Base-by-base conservation (phyloP, 116 monocot genomes). In the Dioscorea cayenensis region DNA sequence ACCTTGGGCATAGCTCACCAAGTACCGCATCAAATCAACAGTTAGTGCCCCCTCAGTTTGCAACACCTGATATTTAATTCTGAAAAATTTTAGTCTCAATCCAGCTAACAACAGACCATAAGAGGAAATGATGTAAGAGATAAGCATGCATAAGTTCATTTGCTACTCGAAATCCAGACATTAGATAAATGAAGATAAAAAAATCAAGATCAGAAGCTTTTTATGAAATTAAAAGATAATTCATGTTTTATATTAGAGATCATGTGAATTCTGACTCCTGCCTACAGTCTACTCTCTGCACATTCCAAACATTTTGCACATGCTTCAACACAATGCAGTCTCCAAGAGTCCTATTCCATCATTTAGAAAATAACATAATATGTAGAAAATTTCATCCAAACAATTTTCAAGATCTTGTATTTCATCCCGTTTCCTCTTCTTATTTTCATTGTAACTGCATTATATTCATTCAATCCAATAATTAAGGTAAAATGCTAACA, bases 11-110 rank as follows among this genome's bases (percentile, higher is more conserved):
- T 93, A 84, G 67, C 93, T 87, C 72, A 92, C 68, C 79, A 97
- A 77, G 70, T 90, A 97, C 29, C 80, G 81, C 78, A 97, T 82
- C 11, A 97, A 8, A 77, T 93, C 97, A 75, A 86, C 71, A 52
- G 93, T 97, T 72, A 85, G 79, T 38, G 88, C 89, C 58, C 32
- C 77, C 66, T 84, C 96, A 59, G 70, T 71, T 63, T 71, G 75
- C 22, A 71, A n/a, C 18, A 71, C 82, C 96, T 96, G 79, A 62
- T 21, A 71, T 59, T 43, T 19, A 28, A 49, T 16, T 51, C 25
- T 23, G n/a, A 62, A 5, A 32, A 62, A 27, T 7, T 11, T 62
- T 23, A 62, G 62, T 2, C 5, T 27, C 20, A 62, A 11, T 62
- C n/a, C 21, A 27, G 23, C 62, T 21, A 62, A 55, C 55, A 55